Evolutionary conservation across 2,329 filamentous ascomycete genomes (phyloP), one percentile per base, ranked within the genome.

Genomic region (Cytospora paraplurivora): DNA sequence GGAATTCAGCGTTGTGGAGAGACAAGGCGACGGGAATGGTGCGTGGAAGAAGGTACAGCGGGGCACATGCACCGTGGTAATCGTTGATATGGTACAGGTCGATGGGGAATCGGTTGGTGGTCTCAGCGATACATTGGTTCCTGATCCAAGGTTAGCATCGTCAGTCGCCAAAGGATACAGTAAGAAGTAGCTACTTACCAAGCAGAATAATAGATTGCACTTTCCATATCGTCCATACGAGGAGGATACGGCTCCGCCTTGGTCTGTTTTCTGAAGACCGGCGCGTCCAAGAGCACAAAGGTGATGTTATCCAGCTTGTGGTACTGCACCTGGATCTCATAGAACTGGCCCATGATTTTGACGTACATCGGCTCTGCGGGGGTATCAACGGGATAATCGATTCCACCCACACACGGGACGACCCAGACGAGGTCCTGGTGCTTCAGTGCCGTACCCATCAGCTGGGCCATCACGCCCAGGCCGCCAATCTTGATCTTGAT

Each of bases 401-500:
- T 79, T 47, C 83, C 87, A 49, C 85, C 85, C 6, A 88, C 86
- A 68, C 82, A 84, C 11, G 84, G 84, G 35, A 86, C 80, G 17
- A 86, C 83, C 84, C 84, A 90, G 66, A 90, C 83, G 1, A 90
- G 77, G 71, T 89, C 82, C 68, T 88, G 82, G 68, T 89, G 85
- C 12, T 82, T 78, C 15, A 90, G 79, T 61, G 86, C 83, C 71
- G 87, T 87, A 21, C 85, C 85, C 87, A 89, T 90, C 2, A 89
- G 76, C 70, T 88, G 85, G 47, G 87, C 86, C 87, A 90, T 90
- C 66, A 89, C 87, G 73, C 87, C 87, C 11, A 90, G 78, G 65
- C 87, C 87, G 64, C 87, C 87, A 57, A 90, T 90, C 76, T 90
- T 90, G 75, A 90, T 86, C 74, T 88, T 89, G 74, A 90, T 87